phyloP scores from a whole-genome alignment of 2,329 filamentous ascomycete species.

The Phaeosphaeriaceae sp. region DNA sequence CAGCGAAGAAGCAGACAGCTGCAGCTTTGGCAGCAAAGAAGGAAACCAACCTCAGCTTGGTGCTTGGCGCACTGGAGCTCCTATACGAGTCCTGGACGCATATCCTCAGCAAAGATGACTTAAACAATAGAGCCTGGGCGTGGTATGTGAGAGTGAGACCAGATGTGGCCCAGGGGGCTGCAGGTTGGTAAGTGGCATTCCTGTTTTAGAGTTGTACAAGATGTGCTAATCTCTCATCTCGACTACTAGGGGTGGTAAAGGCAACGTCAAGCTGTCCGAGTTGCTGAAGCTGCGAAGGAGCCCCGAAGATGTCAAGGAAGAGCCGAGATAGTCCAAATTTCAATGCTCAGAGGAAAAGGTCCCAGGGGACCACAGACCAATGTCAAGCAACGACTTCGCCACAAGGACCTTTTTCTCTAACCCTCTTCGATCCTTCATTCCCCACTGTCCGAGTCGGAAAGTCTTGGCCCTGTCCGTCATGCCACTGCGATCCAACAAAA shows the following conservation, averaged over 20 bases:
- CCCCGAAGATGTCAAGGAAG: slow-evolving; percentile 4
- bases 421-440: neutral
- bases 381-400: neutral
- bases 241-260: slow-evolving; percentile 72
- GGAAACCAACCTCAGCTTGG: slow-evolving; percentile 71
- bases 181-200: slow-evolving; percentile 64
- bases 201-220: neutral
- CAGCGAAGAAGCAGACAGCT: slow-evolving; percentile 54
- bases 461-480: neutral
- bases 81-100: slow-evolving; percentile 77
- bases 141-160: slow-evolving; percentile 84
- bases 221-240: neutral
- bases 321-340: slow-evolving; percentile 3
- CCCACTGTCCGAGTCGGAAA: neutral
- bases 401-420: neutral
- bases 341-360: neutral
- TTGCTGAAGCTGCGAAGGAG: slow-evolving; percentile 56
- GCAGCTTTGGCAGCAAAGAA: slow-evolving; percentile 66
- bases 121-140: slow-evolving; percentile 78
- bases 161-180: slow-evolving; percentile 74
- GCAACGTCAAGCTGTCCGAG: slow-evolving; percentile 69
- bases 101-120: slow-evolving; percentile 68
- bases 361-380: neutral
- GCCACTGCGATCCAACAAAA: slow-evolving; percentile 52
- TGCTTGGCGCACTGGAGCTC: slow-evolving; percentile 75